Conservation (phyloP, 2,329 filamentous ascomycete species). For the Phialophora expanda region DNA sequence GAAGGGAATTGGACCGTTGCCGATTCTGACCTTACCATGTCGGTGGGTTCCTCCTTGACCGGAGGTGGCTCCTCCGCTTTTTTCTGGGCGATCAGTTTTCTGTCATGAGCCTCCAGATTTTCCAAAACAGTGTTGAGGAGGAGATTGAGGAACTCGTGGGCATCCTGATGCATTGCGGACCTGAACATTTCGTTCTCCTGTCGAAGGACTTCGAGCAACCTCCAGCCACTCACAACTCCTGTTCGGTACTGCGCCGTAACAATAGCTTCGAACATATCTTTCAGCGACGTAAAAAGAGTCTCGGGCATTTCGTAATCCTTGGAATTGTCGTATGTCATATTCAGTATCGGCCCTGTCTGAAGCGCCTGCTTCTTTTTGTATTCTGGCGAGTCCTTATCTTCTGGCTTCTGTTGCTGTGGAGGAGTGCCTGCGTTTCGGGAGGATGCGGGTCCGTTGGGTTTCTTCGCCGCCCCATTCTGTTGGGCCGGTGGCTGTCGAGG, state of each 20-base stretch:
- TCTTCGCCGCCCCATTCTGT: conserved; percentile 57
- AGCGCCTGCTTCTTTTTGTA: conserved; percentile 98
- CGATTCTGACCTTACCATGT: conserved; percentile 60
- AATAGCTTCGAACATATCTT: conserved; percentile 93
- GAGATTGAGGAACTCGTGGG: conserved; percentile 94
- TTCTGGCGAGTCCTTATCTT: conserved; percentile 94
- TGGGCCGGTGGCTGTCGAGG: conserved; percentile 55
- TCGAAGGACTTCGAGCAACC: conserved; percentile 91
- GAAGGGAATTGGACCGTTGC: conserved; percentile 48
- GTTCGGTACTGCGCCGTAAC: conserved; percentile 80
- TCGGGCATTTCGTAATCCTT: conserved; percentile 89
- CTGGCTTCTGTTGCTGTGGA: conserved; percentile 67
- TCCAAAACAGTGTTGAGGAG: conserved; percentile 95
- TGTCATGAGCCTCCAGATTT: conserved; percentile 88
- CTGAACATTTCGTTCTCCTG: conserved; percentile 97
- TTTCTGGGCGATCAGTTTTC: conserved; percentile 50
- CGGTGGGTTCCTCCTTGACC: conserved; percentile 45
- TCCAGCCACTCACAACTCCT: conserved; percentile 87
- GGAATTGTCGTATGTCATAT: conserved; percentile 80
- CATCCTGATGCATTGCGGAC: conserved; percentile 96
- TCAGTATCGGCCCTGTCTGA: conserved; percentile 82
- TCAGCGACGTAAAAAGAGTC: conserved; percentile 89
- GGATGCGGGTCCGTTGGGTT: conserved; percentile 41
- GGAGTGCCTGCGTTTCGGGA: conserved; percentile 44
- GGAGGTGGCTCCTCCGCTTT: conserved; percentile 57